Percentiles rank a stretch among this genome's conserved stretches.
phyloP scores from a whole-genome alignment of 345 rosid species.

The Linum tenue region DNA sequence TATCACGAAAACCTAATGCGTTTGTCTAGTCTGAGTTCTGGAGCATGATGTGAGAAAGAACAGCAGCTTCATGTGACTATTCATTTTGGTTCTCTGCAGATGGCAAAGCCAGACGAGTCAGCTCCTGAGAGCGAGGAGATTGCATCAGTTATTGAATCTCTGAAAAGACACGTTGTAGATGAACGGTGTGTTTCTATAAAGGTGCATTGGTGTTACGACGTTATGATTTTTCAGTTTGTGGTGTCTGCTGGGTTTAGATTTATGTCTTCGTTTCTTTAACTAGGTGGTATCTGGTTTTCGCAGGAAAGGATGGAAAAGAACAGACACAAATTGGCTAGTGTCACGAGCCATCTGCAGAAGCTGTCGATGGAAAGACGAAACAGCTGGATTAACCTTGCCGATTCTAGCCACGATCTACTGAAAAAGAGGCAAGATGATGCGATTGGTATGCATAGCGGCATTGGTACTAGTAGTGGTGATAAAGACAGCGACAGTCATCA shows the following conservation, averaged over 20 bases:
- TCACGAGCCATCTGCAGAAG: constrained; percentile 44
- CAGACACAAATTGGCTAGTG: constrained; percentile 41
- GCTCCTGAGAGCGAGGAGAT: constrained; percentile 34
- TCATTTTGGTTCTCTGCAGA: constrained; percentile 2
- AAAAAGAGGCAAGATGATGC: constrained; percentile 74
- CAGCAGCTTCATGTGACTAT: neutral
- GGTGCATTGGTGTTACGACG: constrained; percentile 30
- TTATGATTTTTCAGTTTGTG: neutral
- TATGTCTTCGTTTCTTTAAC: neutral
- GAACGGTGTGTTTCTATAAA: constrained; percentile 47
- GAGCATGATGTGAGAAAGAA: neutral
- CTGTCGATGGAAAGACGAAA: constrained; percentile 50
- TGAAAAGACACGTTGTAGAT: constrained; percentile 58
- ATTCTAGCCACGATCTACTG: constrained; percentile 44
- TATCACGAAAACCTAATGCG: neutral
- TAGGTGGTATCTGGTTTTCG: constrained; percentile 6
- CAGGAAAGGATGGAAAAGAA: constrained; percentile 84
- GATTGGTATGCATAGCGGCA: constrained; percentile 48
- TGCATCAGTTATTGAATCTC: constrained; percentile 44
- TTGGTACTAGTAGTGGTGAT: constrained; percentile 43
- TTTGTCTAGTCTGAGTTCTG: neutral
- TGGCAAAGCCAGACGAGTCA: constrained; percentile 8
- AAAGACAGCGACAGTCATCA: constrained; percentile 37
- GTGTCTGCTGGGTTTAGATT: constrained; percentile 7
- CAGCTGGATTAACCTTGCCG: constrained; percentile 19